Evolutionary conservation across 257 asterid species (phyloP).

Genomic region (Solanum etuberosum): DNA sequence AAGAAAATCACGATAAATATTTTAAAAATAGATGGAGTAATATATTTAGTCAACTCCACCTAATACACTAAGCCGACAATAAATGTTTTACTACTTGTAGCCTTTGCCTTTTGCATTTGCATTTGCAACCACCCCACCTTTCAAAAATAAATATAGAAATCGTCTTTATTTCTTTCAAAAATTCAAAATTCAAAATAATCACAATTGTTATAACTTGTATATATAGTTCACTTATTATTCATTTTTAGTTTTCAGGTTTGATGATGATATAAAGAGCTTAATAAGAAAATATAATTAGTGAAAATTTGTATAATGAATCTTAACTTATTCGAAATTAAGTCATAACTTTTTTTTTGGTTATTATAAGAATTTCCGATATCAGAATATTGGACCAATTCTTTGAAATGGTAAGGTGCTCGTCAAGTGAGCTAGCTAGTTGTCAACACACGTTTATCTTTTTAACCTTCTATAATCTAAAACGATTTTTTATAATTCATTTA

Average conservation of each 20-base stretch:
- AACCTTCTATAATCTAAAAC: no score
- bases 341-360: no score
- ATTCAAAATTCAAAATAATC: background rate
- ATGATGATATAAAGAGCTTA: background rate
- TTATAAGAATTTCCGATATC: background rate
- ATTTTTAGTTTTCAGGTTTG: no score
- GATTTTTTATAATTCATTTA: no score
- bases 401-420: background rate
- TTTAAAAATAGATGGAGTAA: background rate
- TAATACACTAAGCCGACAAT: constrained; percentile 46
- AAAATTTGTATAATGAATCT: no score
- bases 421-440: background rate
- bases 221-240: background rate
- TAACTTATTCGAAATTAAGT: background rate
- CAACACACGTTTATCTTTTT: background rate
- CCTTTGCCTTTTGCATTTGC: background rate
- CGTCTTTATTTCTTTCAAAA: background rate
- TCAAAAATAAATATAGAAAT: background rate
- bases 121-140: constrained; percentile 56
- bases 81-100: constrained; percentile 35
- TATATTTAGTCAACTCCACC: constrained; percentile 29
- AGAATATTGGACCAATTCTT: background rate
- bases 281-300: background rate
- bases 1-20: background rate
- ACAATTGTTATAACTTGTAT: background rate